These are phyloP conservation scores for Kokia cookei DNA, from an alignment of 441 rosid genomes.

Conservation along the genomic window DNA sequence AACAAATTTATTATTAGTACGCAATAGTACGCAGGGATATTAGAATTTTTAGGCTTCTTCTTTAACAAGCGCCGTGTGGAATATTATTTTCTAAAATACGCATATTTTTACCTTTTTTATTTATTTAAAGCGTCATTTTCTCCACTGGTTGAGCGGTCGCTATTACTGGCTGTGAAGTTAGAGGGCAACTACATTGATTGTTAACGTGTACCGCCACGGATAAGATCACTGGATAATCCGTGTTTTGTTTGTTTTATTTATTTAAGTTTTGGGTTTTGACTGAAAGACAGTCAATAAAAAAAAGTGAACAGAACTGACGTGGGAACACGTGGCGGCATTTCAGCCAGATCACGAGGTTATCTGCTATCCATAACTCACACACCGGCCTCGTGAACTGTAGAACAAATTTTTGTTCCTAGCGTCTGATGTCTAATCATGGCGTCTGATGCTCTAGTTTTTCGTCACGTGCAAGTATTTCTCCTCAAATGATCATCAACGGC, in stretches of 20 bases:
- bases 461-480: not conserved
- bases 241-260: not conserved
- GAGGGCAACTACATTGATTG: not conserved
- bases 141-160: not conserved
- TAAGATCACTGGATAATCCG: not conserved
- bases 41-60: no score
- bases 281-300: not conserved
- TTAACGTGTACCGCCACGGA: conserved; percentile 9
- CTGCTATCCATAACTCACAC: not conserved
- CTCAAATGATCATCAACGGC: not conserved
- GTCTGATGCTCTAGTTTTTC: not conserved
- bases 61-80: not conserved
- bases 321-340: not conserved
- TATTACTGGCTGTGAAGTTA: not conserved
- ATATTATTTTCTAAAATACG: not conserved
- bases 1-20: no score
- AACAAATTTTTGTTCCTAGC: not conserved
- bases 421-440: not conserved
- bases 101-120: not conserved
- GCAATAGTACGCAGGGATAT: no score
- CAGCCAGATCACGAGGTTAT: not conserved
- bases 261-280: not conserved
- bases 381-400: not conserved
- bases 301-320: conserved; percentile 3
- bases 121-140: not conserved